Base-by-base conservation (phyloP, 1,284 basidiomycete species). In the Albatrellus sp. region DNA sequence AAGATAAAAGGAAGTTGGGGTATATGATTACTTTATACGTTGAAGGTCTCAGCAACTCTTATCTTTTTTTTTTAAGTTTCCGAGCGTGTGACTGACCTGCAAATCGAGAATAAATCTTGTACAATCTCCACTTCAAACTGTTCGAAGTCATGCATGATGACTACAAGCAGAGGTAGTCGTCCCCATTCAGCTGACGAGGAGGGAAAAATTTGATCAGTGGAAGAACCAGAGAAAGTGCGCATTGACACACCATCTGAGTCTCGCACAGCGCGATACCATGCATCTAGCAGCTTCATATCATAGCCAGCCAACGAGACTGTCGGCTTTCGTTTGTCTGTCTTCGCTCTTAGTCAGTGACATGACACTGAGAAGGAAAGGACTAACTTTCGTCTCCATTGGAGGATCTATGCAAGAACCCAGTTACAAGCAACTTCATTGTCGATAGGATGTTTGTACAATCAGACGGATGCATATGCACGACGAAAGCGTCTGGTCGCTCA, bases 111-210 rank as follows among this genome's bases (percentile, higher is more conserved):
- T 8, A 83, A 53, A 52, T 85, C 80, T 52, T 79, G 73, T 40
- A 85, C 58, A 4, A 84, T 65, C 1, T 52, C 42, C 0, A 70
- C 59, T 43, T 82, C 79, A 40, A 80, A 73, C 54, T 77, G 73
- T 53, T 87, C 82, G 50, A 87, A 82, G 42, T 80, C 75, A 46
- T 81, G 77, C 14, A 86, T 54, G 10, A 83, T 54, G 5, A 80
- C 62, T 12, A 76, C 65, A 1, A 86, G 66, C 34, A 67, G 60
- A 7, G 58, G 56, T 16, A 52, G 40, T 0, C 39, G 40, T 31
- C 46, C 47, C 20, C 28, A 45, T 46, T 48, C 48, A 39, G 56
- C 42, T 60, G 36, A 7, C 33, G 16, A 29, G 13, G 24, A 13
- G 16, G 17, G 9, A 19, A 24, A 12, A 12, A 8, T 12, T 4